Base-by-base conservation (phyloP, 352 stramenopile genomes). In the Thalassiosira livingstoniorum region DNA sequence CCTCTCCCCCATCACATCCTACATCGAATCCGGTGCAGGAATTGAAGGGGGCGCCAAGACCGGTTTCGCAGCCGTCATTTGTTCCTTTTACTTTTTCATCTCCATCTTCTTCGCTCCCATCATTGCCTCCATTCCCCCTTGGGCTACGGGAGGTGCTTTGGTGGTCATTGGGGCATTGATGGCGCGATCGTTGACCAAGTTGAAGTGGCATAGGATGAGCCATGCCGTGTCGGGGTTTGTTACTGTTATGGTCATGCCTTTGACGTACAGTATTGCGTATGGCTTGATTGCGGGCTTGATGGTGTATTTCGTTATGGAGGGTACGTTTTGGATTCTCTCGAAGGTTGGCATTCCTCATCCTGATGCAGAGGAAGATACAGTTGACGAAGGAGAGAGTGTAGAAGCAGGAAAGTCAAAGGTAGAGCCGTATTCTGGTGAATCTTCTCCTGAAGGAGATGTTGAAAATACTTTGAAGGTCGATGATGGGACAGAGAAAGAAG, bases 231-330 rank as follows among this genome's bases (percentile, higher is more conserved):
- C 91, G 18, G 93, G 91, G 7, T 96, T 96, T 79, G 29, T 95
- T 2, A 95, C 92, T 25, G 72, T 95, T 0, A 92, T 93, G 4
- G 67, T 95, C 13, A 96, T 96, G 90, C 92, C 93, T 15, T 89
- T 96, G 65, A 95, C 93, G 2, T 96, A 95, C 57, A 92, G 77
- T 25, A 95, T 96, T 58, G 84, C 89, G 0, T 93, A 95, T 53
- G 92, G 92, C 29, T 64, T 92, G 11, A 89, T 92, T 78, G 87
- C 74, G 47, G 87, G 87, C 29, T 83, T 90, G 53, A 63, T 72
- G 23, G 64, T 53, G 2, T 92, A 62, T 32, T n/a, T 87, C 32
- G 65, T 80, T 39, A 53, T 87, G 60, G 34, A 90, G 55, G 42
- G 45, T 21, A 64, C 67, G 2, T 91, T 92, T 32, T 75, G 51